Evolutionary conservation across 257 asterid species (phyloP).

Genomic region (Paraleonurus japonicus): DNA sequence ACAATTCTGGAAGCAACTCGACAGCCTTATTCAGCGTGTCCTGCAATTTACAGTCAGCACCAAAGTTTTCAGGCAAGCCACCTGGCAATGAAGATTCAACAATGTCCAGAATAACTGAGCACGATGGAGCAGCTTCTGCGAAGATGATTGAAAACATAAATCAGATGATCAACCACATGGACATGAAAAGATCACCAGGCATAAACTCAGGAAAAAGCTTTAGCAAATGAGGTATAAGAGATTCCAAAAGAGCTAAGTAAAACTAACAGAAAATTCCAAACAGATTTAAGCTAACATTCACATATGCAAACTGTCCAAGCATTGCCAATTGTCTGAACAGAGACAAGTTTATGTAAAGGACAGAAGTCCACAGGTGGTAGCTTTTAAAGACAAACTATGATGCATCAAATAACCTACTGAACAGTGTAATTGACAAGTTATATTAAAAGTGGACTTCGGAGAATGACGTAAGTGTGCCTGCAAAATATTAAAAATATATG

Average conservation of each 20-base stretch:
- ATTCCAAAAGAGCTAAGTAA: neutral
- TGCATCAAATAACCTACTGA: constrained; percentile 10
- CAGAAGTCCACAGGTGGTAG: neutral
- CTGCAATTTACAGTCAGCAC: constrained; percentile 83
- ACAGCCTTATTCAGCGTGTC: constrained; percentile 80
- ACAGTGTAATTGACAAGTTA: neutral
- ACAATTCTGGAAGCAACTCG: constrained; percentile 82
- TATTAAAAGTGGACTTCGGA: neutral
- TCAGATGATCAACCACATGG: constrained; percentile 26
- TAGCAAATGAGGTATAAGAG: neutral
- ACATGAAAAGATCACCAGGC: constrained; percentile 4
- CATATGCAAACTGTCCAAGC: constrained; percentile 15
- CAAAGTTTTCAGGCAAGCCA: constrained; percentile 84
- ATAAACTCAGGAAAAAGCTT: neutral
- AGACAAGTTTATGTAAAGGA: neutral
- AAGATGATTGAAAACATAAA: constrained; percentile 36
- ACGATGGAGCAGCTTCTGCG: constrained; percentile 99
- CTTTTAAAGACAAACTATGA: constrained; percentile 8
- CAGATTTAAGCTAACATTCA: neutral
- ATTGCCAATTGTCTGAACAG: constrained; percentile 3
- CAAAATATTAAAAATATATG: neutral
- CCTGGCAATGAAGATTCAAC: constrained; percentile 88
- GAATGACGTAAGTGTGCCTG: neutral
- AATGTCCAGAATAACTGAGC: constrained; percentile 85
- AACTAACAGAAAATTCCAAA: constrained; percentile 2